These are phyloP conservation scores for Scedosporium dehoogii DNA, from an alignment of 2,329 filamentous ascomycete genomes.

Conservation along the genomic window DNA sequence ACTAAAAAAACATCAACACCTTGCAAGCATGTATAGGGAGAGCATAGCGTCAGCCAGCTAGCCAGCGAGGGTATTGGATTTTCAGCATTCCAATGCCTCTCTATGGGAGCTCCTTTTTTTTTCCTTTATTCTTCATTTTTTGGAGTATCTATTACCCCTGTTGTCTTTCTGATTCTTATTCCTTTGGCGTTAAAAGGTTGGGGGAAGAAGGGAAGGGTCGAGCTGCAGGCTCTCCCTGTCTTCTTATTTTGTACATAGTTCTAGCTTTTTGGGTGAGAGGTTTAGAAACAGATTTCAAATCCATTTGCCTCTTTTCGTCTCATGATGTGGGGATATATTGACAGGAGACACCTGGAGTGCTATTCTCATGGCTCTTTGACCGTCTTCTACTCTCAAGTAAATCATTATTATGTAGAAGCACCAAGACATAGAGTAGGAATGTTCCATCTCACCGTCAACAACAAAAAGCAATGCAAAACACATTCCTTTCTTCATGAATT, in stretches of 20 bases:
- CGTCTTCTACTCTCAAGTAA: no score
- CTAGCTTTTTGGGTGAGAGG: neutral
- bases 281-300: constrained; percentile 8
- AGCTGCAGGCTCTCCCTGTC: neutral
- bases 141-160: neutral
- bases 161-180: neutral
- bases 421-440: no score
- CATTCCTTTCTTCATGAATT: no score
- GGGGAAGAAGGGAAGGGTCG: neutral
- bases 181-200: neutral
- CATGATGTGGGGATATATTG: no score
- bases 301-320: neutral
- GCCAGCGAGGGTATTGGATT: neutral
- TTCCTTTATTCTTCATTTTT: neutral
- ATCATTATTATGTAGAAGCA: no score
- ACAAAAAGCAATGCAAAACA: no score
- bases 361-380: no score
- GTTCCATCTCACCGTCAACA: no score
- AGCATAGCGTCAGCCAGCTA: neutral
- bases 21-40: neutral
- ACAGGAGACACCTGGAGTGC: no score
- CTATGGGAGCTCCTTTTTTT: neutral
- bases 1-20: neutral
- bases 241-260: neutral
- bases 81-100: neutral